These are phyloP conservation scores for Paramyrothecium roridum DNA, from an alignment of 2,329 filamentous ascomycete genomes.

Conservation along the genomic window DNA sequence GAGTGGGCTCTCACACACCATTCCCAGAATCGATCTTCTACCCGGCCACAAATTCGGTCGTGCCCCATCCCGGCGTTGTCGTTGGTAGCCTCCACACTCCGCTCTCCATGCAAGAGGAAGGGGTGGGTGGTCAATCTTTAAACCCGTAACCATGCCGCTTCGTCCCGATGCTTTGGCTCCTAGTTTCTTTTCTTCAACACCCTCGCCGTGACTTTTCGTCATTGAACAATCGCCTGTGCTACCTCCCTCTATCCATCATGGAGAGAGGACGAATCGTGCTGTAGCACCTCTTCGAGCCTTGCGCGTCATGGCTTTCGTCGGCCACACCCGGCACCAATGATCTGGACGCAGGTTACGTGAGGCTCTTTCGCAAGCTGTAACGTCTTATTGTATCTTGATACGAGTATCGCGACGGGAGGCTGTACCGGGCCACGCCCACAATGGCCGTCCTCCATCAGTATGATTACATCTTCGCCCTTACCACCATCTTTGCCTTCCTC, in stretches of 20 bases:
- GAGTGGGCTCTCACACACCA: neutral
- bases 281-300: neutral
- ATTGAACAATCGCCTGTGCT: neutral
- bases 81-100: neutral
- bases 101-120: too few relatives aligned
- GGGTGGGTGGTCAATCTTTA: neutral
- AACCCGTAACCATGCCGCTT: neutral
- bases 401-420: too few relatives aligned
- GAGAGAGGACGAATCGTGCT: neutral
- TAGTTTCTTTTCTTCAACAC: neutral
- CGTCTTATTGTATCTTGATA: too few relatives aligned
- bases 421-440: neutral
- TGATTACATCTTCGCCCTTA: constrained; percentile 55
- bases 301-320: neutral
- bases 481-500: constrained; percentile 53
- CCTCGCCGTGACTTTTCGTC: neutral
- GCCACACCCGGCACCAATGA: too few relatives aligned
- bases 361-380: too few relatives aligned
- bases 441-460: constrained; percentile 43
- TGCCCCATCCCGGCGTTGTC: neutral
- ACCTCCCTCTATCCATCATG: neutral
- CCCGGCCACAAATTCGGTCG: too few relatives aligned
- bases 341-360: too few relatives aligned
- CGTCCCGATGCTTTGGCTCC: neutral
- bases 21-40: neutral